Conservation (phyloP, 352 stramenopile species). For the Phytophthora sp. region DNA sequence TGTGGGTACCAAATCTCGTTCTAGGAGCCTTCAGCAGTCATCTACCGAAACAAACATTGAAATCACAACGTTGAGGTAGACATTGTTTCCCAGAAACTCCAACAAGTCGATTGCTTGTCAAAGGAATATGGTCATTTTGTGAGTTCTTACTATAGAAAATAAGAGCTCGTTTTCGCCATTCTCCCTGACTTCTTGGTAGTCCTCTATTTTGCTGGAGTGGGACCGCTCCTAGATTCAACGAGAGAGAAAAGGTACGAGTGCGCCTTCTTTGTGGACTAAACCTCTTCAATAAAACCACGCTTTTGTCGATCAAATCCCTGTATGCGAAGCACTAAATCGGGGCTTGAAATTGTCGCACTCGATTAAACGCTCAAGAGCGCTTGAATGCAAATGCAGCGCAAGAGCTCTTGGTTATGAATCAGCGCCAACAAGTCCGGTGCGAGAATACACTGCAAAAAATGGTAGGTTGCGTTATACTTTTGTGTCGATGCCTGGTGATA, state of each 20-base stretch:
- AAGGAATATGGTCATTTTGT: too few species aligned
- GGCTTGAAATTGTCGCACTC: neutral
- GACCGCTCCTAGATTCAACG: conserved; percentile 31
- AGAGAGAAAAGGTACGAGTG: conserved; percentile 1
- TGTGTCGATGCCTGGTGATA: too few species aligned
- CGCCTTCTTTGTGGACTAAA: conserved; percentile 21
- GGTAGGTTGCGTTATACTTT: neutral
- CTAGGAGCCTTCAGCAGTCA: too few species aligned
- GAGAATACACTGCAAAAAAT: neutral
- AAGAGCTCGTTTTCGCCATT: neutral
- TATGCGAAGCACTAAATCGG: conserved; percentile 1
- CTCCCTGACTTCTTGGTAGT: neutral
- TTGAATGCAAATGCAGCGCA: too few species aligned
- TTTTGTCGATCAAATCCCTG: conserved; percentile 8
- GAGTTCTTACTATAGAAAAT: too few species aligned
- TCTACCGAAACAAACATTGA: too few species aligned
- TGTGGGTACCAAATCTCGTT: too few species aligned
- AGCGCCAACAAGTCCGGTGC: too few species aligned
- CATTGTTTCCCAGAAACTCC: too few species aligned
- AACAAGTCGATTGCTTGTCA: too few species aligned
- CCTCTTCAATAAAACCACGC: conserved; percentile 1
- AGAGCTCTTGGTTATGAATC: too few species aligned
- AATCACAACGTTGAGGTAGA: too few species aligned
- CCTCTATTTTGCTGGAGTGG: neutral
- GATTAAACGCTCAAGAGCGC: neutral